Conservation (phyloP, 768 basidiomycete species). For the Boletus subparvulus region DNA sequence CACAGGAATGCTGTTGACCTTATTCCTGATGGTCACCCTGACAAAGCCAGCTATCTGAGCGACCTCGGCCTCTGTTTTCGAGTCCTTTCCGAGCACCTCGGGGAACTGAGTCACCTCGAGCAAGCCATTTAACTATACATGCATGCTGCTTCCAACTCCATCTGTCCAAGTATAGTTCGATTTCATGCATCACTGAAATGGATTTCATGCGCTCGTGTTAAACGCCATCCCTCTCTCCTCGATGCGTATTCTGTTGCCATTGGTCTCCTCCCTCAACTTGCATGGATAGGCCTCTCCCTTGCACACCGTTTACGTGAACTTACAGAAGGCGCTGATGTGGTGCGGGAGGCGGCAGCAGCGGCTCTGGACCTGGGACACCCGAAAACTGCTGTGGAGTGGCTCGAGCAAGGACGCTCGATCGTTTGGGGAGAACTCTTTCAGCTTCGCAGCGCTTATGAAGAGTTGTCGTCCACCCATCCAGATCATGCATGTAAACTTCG, state of each 20-base stretch:
- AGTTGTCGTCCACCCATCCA: not conserved
- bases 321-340: not conserved
- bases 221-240: slow-evolving; percentile 10
- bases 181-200: slow-evolving; percentile 7
- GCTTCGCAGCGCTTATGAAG: slow-evolving; percentile 7
- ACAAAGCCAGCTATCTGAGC: not conserved
- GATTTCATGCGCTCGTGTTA: slow-evolving; percentile 2
- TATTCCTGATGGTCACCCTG: too few species aligned
- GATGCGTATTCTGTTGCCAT: not conserved
- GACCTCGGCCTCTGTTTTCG: too few species aligned
- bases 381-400: slow-evolving; percentile 10
- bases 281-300: not conserved
- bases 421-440: slow-evolving; percentile 6
- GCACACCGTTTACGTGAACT: not conserved
- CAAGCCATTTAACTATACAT: not conserved
- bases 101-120: too few species aligned
- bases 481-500: not conserved
- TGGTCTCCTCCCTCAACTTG: not conserved
- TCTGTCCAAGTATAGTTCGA: not conserved
- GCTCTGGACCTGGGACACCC: not conserved
- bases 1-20: too few species aligned
- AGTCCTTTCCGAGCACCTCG: too few species aligned
- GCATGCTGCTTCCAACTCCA: not conserved
- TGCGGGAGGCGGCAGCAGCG: not conserved
- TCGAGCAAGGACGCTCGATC: slow-evolving; percentile 14